Conservation (phyloP, 2,329 filamentous ascomycete genomes). For the Capronia coronata region DNA sequence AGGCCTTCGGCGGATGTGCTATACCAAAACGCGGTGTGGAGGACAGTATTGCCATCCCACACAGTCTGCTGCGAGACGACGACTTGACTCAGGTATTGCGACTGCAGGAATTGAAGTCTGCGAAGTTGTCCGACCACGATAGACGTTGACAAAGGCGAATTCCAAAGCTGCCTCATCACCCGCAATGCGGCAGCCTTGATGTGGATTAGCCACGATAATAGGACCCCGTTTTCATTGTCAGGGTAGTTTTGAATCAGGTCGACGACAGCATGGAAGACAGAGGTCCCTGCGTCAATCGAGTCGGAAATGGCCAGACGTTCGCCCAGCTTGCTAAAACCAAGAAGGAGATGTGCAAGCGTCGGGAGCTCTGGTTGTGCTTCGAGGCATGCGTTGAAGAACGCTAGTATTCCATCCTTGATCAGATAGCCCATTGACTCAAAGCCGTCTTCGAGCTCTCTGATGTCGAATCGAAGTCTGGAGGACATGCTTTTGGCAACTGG, state of each 20-base stretch:
- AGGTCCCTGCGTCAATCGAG: conserved; percentile 61
- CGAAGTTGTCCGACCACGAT: conserved; percentile 75
- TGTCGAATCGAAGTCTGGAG: conserved; percentile 57
- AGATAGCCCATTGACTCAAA: conserved; percentile 65
- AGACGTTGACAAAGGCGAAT: conserved; percentile 67
- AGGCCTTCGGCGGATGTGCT: conserved; percentile 62
- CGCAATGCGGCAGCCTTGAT: conserved; percentile 64
- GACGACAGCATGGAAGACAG: conserved; percentile 77
- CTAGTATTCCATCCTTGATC: conserved; percentile 76
- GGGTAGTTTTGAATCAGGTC: conserved; percentile 65
- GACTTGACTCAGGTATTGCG: conserved; percentile 64
- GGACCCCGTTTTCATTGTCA: conserved; percentile 52
- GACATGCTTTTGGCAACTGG: conserved; percentile 66
- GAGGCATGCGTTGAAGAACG: conserved; percentile 77
- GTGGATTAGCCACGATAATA: conserved; percentile 62
- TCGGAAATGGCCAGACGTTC: conserved; percentile 45
- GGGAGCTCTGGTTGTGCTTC: conserved; percentile 67
- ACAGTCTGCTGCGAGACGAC: conserved; percentile 61
- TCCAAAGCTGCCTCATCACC: conserved; percentile 76
- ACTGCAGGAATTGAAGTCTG: conserved; percentile 70
- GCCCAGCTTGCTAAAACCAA: conserved; percentile 76
- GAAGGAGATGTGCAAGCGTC: conserved; percentile 80
- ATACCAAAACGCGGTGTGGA: conserved; percentile 60
- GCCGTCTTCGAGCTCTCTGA: conserved; percentile 67
- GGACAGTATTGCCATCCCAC: conserved; percentile 66